These are phyloP conservation scores for Nitzschia sp. DNA, from an alignment of 108 stramenopile genomes.

Conservation along the genomic window DNA sequence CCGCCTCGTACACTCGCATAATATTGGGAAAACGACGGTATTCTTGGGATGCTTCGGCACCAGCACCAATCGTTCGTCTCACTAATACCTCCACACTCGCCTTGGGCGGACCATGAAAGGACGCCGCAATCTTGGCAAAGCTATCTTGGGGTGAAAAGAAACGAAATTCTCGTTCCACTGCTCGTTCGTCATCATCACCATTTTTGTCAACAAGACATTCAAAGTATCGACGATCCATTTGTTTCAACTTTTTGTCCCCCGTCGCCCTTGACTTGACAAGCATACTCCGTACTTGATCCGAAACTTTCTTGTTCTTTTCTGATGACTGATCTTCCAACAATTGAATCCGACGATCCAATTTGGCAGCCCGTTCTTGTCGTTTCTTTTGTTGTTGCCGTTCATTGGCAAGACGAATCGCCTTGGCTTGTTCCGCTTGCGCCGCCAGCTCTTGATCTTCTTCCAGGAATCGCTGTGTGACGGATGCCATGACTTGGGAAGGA, in stretches of 20 bases:
- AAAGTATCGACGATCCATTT: slow-evolving; percentile 71
- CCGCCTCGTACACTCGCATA: slow-evolving; percentile 56
- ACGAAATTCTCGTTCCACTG: slow-evolving; percentile 34
- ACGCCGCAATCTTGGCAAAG: slow-evolving; percentile 33
- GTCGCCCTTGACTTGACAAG: slow-evolving; percentile 73
- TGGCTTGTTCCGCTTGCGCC: not conserved
- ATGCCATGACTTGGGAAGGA: slow-evolving; percentile 67
- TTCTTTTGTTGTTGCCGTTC: slow-evolving; percentile 23
- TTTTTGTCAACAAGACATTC: slow-evolving; percentile 39
- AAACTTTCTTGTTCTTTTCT: slow-evolving; percentile 53
- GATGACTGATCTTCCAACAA: slow-evolving; percentile 37
- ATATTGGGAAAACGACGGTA: slow-evolving; percentile 37
- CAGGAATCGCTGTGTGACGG: slow-evolving; percentile 49
- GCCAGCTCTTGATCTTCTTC: slow-evolving; percentile 19
- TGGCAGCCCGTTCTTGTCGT: slow-evolving; percentile 35
- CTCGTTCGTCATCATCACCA: not conserved
- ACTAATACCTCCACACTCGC: slow-evolving; percentile 11
- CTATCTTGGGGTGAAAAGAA: slow-evolving; percentile 61
- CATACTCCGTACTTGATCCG: slow-evolving; percentile 73
- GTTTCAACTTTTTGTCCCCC: slow-evolving; percentile 52
- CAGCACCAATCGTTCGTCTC: not conserved
- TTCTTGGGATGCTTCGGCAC: not conserved
- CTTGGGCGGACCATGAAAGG: slow-evolving; percentile 22
- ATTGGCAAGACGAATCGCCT: slow-evolving; percentile 16
- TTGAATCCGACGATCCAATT: slow-evolving; percentile 52